Base-by-base conservation (phyloP, 2,329 filamentous ascomycete genomes). In the Aureobasidium zeae region DNA sequence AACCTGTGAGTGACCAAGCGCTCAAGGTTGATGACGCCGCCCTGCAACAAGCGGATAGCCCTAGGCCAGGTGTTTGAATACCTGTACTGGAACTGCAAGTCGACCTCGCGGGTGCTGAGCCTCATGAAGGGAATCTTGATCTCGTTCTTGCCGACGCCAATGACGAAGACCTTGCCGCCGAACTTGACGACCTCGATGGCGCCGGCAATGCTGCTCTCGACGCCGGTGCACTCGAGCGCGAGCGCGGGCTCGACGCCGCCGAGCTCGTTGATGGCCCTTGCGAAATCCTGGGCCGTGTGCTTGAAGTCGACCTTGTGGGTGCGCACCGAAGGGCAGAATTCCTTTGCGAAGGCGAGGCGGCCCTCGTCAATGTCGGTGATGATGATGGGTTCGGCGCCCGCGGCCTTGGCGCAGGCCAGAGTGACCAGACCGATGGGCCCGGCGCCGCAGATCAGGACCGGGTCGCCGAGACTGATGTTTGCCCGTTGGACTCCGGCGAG, bases 91-190 rank as follows among this genome's bases (percentile, higher is more conserved):
- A 95, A 91, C 68, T 94, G 86, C 48, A 96, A 71, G 65, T 96
- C 89, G 54, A 96, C 83, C 68, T 96, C 91, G 51, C 85, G 77
- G 5, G 88, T 89, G 56, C 83, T 89, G 46, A 89, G 75, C 39
- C 86, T 71, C 89, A 95, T 95, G 64, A 96, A 96, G 20, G 89
- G 89, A 51, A 96, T 83, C 65, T 77, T 86, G 71, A 96, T 91
- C 71, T 95, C 86, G 62, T 91, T 88, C 73, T 84, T 89, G 53
- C 89, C 91, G 2, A 96, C 88, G 29, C 89, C 89, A 52, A 95
- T 93, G 51, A 96, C 83, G 60, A 96, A 96, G 43, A 96, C 89
- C 67, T 93, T 94, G 55, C 91, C 89, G 52, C 89, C 91, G 57
- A 96, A 96, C 68, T 89, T 93, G 61, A 83, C 77, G 8, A 85